Evolutionary conservation across 148 eudicot genomes (phyloP), one percentile per base, ranked within the genome.

Genomic region (Tetragonia tetragonoides): DNA sequence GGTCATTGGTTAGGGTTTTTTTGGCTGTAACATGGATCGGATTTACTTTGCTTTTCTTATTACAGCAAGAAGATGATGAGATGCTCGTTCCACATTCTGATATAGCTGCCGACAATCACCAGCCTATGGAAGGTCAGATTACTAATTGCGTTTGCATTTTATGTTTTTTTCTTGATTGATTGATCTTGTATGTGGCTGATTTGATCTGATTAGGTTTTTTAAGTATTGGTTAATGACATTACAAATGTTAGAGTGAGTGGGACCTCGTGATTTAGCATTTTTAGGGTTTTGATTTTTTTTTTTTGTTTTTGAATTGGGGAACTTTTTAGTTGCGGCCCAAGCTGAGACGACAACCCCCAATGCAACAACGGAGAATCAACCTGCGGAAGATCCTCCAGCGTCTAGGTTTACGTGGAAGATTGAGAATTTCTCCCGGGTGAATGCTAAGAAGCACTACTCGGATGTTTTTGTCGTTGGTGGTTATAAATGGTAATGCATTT

Each of bases 51-150:
- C 44, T 76, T 41, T 77, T 68, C 40, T 76, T 79, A 66, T 61
- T 77, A 86, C 86, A 89, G 92, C 95, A 86, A 75, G 97, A 88
- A 70, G 97, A 91, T 54, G 95, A 89, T 10, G 93, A 91, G 87
- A 93, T 93, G 95, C 97, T 93, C 20, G 93, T 93, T 20, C 95
- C 97, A 10, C 90, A 86, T 81, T 74, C 92, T 0, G 91, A 93
- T 42, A 38, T 86, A 28, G 83, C 85, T 39, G 82, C 86, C 51
- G 90, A 85, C 75, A 81, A 89, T 56, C 90, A 89, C 46, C 95
- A 91, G 83, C 95, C 97, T 20, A 91, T 93, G 97, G 97, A 93
- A 88, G 97, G 97, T 93, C 67, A 14, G 59, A 10, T n/a, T 57
- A 63, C 28, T 57, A 17, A 24, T 49, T 62, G 10, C 2, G 23